phyloP scores from a whole-genome alignment of 2,329 filamentous ascomycete species.

The Xenoacremonium recifei region DNA sequence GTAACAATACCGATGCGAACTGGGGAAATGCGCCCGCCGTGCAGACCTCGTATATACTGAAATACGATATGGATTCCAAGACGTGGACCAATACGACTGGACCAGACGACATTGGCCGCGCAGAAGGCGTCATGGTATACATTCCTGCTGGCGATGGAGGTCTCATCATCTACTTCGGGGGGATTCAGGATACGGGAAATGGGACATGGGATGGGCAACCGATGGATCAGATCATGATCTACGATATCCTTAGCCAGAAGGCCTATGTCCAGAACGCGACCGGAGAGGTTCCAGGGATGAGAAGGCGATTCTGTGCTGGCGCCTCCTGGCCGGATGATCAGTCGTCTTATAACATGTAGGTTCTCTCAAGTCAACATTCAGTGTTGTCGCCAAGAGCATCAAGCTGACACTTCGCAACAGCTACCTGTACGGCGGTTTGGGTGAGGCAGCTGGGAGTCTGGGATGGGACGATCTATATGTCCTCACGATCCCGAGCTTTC shows the following conservation, averaged over 20 bases:
- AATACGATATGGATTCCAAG: constrained; percentile 54
- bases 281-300: constrained; percentile 48
- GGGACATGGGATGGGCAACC: constrained; percentile 44
- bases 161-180: constrained; percentile 62
- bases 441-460: constrained; percentile 40
- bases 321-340: constrained; percentile 57
- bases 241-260: constrained; percentile 56
- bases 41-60: constrained; percentile 52
- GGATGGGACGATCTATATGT: constrained; percentile 63
- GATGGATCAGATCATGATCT: constrained; percentile 54
- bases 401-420: constrained; percentile 33
- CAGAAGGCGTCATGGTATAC: constrained; percentile 60
- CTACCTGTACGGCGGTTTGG: constrained; percentile 60
- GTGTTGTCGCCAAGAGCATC: background rate
- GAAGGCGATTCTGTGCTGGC: constrained; percentile 60
- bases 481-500: constrained; percentile 59
- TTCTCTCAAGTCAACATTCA: constrained; percentile 5
- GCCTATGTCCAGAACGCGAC: constrained; percentile 59
- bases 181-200: constrained; percentile 49
- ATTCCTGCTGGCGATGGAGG: constrained; percentile 59
- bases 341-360: constrained; percentile 64
- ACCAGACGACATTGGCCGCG: constrained; percentile 51
- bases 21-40: constrained; percentile 47
- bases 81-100: constrained; percentile 53
- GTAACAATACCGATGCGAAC: constrained; percentile 48